Percentiles rank a stretch among this genome's conserved stretches.
These are phyloP conservation scores for Globisporangium polare DNA, from an alignment of 352 stramenopile genomes.

Conservation along the genomic window DNA sequence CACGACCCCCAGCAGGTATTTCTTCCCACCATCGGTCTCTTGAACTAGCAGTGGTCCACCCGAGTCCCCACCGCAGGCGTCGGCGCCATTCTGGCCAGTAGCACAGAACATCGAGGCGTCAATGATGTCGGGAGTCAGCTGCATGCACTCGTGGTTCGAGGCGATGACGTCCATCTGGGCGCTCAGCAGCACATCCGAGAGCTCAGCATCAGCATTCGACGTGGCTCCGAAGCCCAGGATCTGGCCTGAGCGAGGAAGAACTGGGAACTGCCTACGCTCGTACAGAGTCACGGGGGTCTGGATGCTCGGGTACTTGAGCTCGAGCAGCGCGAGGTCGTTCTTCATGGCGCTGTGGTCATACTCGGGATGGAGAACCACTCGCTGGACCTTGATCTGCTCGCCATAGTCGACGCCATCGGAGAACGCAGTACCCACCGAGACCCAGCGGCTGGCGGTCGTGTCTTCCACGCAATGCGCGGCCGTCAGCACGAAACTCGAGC, in stretches of 20 bases:
- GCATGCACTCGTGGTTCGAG: not conserved
- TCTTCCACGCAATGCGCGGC: not conserved
- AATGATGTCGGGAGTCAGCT: not conserved
- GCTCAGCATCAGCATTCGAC: no score
- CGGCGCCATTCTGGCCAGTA: not conserved
- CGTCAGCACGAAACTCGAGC: slow-evolving; percentile 1
- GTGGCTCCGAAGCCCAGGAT: not conserved
- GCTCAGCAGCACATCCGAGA: not conserved
- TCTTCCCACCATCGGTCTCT: not conserved
- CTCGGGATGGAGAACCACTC: not conserved
- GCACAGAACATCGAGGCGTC: slow-evolving; percentile 9
- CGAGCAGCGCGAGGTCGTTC: slow-evolving; percentile 2
- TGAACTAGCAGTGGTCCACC: not conserved
- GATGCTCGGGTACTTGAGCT: slow-evolving; percentile 5
- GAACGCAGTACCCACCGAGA: not conserved
- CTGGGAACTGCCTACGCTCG: not conserved
- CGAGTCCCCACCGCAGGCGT: slow-evolving; percentile 6
- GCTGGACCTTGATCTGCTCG: slow-evolving; percentile 6
- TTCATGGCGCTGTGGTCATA: not conserved
- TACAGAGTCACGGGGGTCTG: not conserved
- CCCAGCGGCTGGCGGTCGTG: not conserved
- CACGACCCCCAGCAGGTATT: not conserved
- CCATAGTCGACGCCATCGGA: not conserved
- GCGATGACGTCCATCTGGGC: not conserved
- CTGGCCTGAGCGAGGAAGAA: not conserved